Evolutionary conservation across 78 protist species (phyloP), one percentile per base, ranked within the genome.

Genomic region (Speleostelium caveatum): DNA sequence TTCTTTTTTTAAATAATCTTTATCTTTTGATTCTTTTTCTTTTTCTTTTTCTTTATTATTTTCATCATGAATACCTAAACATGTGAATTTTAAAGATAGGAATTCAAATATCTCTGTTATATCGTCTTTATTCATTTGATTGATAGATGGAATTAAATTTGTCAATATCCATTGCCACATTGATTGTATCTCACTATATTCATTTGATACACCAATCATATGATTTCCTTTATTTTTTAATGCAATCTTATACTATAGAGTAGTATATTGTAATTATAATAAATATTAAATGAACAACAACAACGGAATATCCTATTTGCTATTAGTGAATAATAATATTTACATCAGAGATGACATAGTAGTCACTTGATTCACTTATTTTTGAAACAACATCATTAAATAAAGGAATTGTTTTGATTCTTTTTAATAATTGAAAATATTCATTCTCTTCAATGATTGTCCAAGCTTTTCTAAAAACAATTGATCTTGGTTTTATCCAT

Each of bases 401-500:
- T 1, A 83, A 22, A 14, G 91, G 56, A 30, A 69, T 67, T 21
- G 68, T 41, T 30, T 60, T 56, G 60, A 51, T 69, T 60, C 73
- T 67, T 45, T 83, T 83, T 42, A 83, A 21, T 22, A 83, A 24
- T 38, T 58, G 53, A 36, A 83, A 83, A 60, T 83, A 83, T 28
- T 83, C 80, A 69, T 83, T 69, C 41, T 83, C 91, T 69, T 83
- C 91, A 17, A 83, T 21, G 16, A 55, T 4, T 21, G 17, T 33
- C 91, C 91, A 83, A 41, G 59, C 68, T 30, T 68, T 83, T 71
- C 72, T 83, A 42, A 83, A 83, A 17, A 63, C 66, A 24, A 83
- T 69, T 16, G 80, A 39, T 83, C 66, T 83, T 58, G 91, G 91
- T 45, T 83, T 83, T 1, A 83, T 83, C 91, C 91, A 83, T 65